Evolutionary conservation across 176 grass and related monocot species (phyloP).

Genomic region (Themeda triandra): DNA sequence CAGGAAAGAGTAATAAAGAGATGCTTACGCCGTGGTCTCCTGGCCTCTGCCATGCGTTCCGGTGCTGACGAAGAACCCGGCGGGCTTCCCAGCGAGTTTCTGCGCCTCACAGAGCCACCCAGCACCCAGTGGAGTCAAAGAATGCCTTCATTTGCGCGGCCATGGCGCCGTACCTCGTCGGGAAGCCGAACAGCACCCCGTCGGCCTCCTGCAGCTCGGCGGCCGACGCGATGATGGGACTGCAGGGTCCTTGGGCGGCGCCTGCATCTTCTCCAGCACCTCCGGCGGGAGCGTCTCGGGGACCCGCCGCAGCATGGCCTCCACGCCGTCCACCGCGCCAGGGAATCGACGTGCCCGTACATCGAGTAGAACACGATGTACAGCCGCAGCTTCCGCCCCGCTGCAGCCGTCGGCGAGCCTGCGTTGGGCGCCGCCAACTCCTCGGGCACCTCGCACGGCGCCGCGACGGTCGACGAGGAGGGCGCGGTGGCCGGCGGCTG

Average conservation of each 20-base stretch:
- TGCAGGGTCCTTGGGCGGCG: no score
- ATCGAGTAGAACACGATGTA: slow-evolving; percentile 92
- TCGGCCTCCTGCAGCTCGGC: slow-evolving; percentile 72
- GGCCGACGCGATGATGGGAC: slow-evolving; percentile 48
- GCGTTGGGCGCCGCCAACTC: not conserved
- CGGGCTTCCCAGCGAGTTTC: slow-evolving; percentile 71
- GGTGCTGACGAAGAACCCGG: slow-evolving; percentile 82
- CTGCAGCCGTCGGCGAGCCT: not conserved
- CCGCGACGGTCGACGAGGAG: slow-evolving; percentile 27
- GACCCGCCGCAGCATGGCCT: slow-evolving; percentile 60
- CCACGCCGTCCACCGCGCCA: slow-evolving; percentile 66
- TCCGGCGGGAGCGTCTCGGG: slow-evolving; percentile 64
- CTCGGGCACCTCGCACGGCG: slow-evolving; percentile 31
- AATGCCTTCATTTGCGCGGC: slow-evolving; percentile 89
- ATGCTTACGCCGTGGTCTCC: slow-evolving; percentile 83
- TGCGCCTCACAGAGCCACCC: slow-evolving; percentile 71
- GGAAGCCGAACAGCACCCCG: slow-evolving; percentile 74
- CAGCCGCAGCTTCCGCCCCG: slow-evolving; percentile 39
- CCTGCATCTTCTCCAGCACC: no score
- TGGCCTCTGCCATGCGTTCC: slow-evolving; percentile 85
- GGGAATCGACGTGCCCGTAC: slow-evolving; percentile 84
- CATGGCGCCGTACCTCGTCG: slow-evolving; percentile 82
- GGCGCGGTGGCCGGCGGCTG: slow-evolving; percentile 45
- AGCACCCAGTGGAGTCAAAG: slow-evolving; percentile 82
- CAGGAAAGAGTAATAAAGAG: not conserved